These are phyloP conservation scores for Penicillium sp. DNA, from an alignment of 2,329 filamentous ascomycete species.

Conservation along the genomic window DNA sequence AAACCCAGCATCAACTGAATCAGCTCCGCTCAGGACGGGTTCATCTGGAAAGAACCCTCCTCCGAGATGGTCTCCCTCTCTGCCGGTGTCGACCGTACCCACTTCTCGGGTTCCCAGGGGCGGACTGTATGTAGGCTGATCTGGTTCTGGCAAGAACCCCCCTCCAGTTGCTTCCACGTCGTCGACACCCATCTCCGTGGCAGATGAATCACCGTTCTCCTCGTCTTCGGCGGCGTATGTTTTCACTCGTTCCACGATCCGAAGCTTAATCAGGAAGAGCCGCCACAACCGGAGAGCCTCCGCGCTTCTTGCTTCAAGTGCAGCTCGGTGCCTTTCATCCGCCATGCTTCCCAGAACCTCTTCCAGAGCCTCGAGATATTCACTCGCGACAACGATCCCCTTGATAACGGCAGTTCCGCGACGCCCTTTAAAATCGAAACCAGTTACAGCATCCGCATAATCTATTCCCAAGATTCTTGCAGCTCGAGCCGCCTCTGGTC, in stretches of 20 bases:
- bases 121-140: constrained; percentile 11
- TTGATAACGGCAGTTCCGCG: constrained; percentile 78
- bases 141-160: constrained; percentile 39
- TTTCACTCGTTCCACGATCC: constrained; percentile 69
- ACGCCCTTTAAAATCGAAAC: constrained; percentile 81
- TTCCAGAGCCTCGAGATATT: constrained; percentile 67
- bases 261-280: constrained; percentile 58
- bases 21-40: background rate
- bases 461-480: constrained; percentile 74
- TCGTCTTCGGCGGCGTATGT: constrained; percentile 45
- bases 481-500: constrained; percentile 61
- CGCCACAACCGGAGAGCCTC: constrained; percentile 56
- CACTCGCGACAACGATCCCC: constrained; percentile 70
- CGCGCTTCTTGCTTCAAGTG: constrained; percentile 51
- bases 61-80: background rate
- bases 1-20: background rate
- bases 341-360: constrained; percentile 65
- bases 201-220: constrained; percentile 35
- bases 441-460: constrained; percentile 82
- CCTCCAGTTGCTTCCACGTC: constrained; percentile 29
- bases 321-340: constrained; percentile 60
- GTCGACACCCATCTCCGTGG: constrained; percentile 32
- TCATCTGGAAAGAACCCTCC: constrained; percentile 7
- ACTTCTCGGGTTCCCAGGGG: background rate
- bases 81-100: background rate